Percentiles rank a stretch among this genome's conserved stretches.
Conservation (phyloP, 495 filamentous ascomycete species). For the Neurospora sp. region DNA sequence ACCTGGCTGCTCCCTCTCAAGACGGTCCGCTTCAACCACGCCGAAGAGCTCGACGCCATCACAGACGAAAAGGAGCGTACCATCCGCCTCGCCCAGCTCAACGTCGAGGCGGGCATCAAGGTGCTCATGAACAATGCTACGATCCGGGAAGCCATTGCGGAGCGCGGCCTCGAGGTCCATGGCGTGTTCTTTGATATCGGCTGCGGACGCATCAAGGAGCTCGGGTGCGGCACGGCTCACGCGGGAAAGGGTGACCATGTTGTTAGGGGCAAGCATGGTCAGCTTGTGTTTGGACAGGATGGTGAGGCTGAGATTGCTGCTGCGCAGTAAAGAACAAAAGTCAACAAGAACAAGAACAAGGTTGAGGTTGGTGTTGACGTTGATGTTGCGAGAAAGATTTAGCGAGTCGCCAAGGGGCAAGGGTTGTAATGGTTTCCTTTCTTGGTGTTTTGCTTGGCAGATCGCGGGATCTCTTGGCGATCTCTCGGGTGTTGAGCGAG, state of each 20-base stretch:
- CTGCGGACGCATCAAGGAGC: conserved; percentile 47
- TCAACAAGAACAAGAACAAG: neutral
- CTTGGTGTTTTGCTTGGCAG: no score
- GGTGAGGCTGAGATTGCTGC: neutral
- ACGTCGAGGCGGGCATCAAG: conserved; percentile 56
- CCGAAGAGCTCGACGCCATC: conserved; percentile 42
- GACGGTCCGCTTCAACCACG: conserved; percentile 45
- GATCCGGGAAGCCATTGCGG: conserved; percentile 54
- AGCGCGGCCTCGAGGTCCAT: conserved; percentile 63
- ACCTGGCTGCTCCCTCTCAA: conserved; percentile 70
- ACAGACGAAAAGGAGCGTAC: conserved; percentile 38
- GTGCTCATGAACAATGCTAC: conserved; percentile 50
- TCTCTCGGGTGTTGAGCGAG: neutral
- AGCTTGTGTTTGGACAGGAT: conserved; percentile 32
- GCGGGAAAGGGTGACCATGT: conserved; percentile 15
- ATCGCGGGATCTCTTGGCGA: neutral
- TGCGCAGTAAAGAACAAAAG: neutral
- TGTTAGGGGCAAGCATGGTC: conserved; percentile 39
- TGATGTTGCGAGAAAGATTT: neutral
- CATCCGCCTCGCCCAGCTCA: conserved; percentile 54
- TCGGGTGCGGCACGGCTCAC: conserved; percentile 36
- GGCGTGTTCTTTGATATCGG: conserved; percentile 61
- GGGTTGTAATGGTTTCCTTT: no score
- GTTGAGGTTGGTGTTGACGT: neutral
- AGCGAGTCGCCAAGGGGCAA: neutral